These are phyloP conservation scores for Ophiostoma montium DNA, from an alignment of 2,329 filamentous ascomycete species.

Conservation along the genomic window DNA sequence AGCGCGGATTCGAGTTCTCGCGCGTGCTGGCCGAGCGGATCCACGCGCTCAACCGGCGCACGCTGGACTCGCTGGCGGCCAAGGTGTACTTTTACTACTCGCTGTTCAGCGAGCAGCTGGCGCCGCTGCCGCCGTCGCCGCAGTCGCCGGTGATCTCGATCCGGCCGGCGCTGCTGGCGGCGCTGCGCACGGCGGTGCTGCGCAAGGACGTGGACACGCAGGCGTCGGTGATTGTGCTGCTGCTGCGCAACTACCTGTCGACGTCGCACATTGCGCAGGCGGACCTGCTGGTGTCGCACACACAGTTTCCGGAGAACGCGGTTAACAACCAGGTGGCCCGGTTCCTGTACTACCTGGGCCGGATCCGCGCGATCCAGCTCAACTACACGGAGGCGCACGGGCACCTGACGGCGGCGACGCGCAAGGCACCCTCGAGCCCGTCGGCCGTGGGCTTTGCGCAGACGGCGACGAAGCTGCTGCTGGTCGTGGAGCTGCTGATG, in stretches of 20 bases:
- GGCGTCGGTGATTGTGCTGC: constrained; percentile 83
- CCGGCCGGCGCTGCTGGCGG: constrained; percentile 71
- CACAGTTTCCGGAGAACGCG: constrained; percentile 83
- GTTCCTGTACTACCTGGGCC: constrained; percentile 93
- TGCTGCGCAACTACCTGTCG: constrained; percentile 89
- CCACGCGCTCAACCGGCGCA: constrained; percentile 80
- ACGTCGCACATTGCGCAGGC: constrained; percentile 96
- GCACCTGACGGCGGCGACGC: constrained; percentile 80
- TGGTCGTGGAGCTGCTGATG: constrained; percentile 95
- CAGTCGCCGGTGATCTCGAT: constrained; percentile 78
- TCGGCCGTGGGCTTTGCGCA: constrained; percentile 92
- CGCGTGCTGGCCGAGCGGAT: constrained; percentile 70
- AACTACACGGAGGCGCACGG: constrained; percentile 95
- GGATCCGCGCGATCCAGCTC: constrained; percentile 90
- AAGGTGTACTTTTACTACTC: constrained; percentile 98
- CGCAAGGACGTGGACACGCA: constrained; percentile 97
- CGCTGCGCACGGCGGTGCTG: constrained; percentile 85
- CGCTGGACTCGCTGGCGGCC: constrained; percentile 81
- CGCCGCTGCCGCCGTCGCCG: constrained; percentile 75
- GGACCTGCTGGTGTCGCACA: constrained; percentile 89
- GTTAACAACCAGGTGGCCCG: constrained; percentile 97
- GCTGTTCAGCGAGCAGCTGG: constrained; percentile 83
- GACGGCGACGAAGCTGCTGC: constrained; percentile 86
- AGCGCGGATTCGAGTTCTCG: constrained; percentile 75
- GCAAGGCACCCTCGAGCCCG: constrained; percentile 82